These are phyloP conservation scores for Lipomyces starkeyi DNA, from an alignment of 805 yeast genomes.

Conservation along the genomic window DNA sequence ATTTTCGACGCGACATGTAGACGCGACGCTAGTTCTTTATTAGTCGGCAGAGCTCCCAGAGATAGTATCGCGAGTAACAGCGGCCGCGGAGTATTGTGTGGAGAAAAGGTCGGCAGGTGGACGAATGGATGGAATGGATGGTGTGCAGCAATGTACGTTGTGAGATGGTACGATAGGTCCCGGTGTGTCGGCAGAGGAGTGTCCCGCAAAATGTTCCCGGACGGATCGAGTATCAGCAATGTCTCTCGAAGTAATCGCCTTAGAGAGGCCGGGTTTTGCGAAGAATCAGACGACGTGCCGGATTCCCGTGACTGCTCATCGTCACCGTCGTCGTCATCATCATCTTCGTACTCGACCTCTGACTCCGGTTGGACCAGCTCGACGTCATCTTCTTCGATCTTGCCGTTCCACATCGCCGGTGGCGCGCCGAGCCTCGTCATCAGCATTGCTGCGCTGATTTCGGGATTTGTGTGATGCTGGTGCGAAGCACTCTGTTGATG, in stretches of 20 bases:
- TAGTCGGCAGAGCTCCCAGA: slow-evolving; percentile 45
- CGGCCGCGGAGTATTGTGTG: slow-evolving; percentile 43
- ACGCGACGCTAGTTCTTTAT: slow-evolving; percentile 40
- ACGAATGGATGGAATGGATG: slow-evolving; percentile 47
- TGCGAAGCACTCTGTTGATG: neutral
- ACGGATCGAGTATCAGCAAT: slow-evolving; percentile 32
- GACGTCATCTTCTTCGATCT: neutral
- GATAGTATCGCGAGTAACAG: slow-evolving; percentile 46
- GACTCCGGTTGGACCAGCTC: neutral
- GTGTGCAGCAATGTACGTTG: slow-evolving; percentile 44
- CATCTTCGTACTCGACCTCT: neutral
- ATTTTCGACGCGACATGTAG: slow-evolving; percentile 43
- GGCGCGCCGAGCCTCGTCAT: slow-evolving; percentile 29
- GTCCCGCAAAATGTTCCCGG: slow-evolving; percentile 31
- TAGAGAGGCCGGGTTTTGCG: slow-evolving; percentile 23
- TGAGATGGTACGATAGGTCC: slow-evolving; percentile 44
- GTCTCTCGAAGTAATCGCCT: slow-evolving; percentile 29
- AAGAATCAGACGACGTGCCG: slow-evolving; percentile 13
- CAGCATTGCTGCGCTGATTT: slow-evolving; percentile 23
- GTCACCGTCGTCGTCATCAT: neutral
- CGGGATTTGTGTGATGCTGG: slow-evolving; percentile 7
- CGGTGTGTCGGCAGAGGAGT: slow-evolving; percentile 28
- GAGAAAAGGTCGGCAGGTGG: slow-evolving; percentile 45
- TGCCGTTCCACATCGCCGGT: slow-evolving; percentile 1
- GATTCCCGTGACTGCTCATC: slow-evolving; percentile 5